Conservation (phyloP, 257 asterid genomes). For the Catharanthus roseus region DNA sequence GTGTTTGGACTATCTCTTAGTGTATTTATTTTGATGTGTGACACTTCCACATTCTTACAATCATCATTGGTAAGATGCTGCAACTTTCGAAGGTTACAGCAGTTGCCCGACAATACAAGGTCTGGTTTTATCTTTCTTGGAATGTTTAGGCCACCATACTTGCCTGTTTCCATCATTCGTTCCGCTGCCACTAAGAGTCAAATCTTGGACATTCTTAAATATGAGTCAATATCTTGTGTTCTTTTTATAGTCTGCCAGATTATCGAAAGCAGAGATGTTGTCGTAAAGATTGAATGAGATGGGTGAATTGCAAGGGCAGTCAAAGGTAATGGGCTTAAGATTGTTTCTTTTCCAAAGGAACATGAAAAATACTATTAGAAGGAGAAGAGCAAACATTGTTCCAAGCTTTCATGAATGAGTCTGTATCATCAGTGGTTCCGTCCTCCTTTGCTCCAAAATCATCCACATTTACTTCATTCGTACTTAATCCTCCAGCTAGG, state of each 20-base stretch:
- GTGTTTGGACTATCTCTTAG: constrained; percentile 35
- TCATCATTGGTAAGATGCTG: constrained; percentile 28
- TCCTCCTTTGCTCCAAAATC: constrained; percentile 78
- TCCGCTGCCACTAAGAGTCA: constrained; percentile 66
- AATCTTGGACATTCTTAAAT: constrained; percentile 45
- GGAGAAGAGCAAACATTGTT: constrained; percentile 54
- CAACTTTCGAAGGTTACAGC: constrained; percentile 49
- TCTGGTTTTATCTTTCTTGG: constrained; percentile 55
- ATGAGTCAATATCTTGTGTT: constrained; percentile 62
- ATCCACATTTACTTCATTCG: constrained; percentile 42
- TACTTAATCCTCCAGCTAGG: too few species aligned
- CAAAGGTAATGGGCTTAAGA: constrained; percentile 53
- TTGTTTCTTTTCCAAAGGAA: constrained; percentile 53
- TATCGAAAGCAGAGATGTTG: constrained; percentile 51
- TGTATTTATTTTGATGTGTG: constrained; percentile 25
- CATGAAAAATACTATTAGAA: constrained; percentile 30
- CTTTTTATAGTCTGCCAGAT: constrained; percentile 34
- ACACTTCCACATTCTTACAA: constrained; percentile 24
- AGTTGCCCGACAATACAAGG: constrained; percentile 31
- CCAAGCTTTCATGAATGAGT: constrained; percentile 85
- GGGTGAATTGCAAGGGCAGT: constrained; percentile 53
- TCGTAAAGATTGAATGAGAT: constrained; percentile 67
- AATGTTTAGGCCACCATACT: constrained; percentile 82
- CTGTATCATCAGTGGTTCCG: constrained; percentile 21
- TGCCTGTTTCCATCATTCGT: constrained; percentile 75